These are phyloP conservation scores for Parachaetomium inaequale DNA, from an alignment of 495 filamentous ascomycete genomes.

Conservation along the genomic window DNA sequence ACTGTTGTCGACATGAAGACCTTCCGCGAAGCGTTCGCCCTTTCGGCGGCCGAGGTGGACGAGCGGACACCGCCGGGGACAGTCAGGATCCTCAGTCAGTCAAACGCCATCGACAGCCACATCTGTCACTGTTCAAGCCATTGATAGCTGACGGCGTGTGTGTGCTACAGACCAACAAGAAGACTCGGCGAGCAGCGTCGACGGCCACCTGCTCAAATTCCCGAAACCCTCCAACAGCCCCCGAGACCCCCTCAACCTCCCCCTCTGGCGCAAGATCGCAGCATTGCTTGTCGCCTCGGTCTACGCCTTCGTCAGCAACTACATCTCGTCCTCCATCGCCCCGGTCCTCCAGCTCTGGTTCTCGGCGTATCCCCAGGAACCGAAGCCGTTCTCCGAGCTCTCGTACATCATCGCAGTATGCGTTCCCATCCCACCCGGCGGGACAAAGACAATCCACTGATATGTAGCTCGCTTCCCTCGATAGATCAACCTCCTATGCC, in stretches of 20 bases:
- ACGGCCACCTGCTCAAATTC: background rate
- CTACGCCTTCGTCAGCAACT: slow-evolving; percentile 7
- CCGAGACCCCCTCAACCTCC: slow-evolving; percentile 1
- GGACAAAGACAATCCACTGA: background rate
- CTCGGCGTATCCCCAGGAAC: background rate
- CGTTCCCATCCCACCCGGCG: background rate
- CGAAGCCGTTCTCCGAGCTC: background rate
- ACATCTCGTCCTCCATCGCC: background rate
- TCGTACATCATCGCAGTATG: slow-evolving; percentile 5
- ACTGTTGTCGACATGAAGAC: background rate
- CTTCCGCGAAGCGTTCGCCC: slow-evolving; percentile 4
- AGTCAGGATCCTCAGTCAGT: slow-evolving; percentile 5
- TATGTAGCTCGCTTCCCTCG: background rate
- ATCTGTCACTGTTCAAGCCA: background rate
- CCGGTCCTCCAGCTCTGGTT: slow-evolving; percentile 4
- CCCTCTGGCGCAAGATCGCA: background rate
- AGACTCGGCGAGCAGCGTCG: background rate
- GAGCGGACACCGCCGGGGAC: slow-evolving; percentile 1
- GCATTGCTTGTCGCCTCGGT: background rate
- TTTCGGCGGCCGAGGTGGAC: slow-evolving; percentile 6
- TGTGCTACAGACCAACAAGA: background rate
- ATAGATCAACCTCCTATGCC: background rate
- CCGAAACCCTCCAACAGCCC: slow-evolving; percentile 3
- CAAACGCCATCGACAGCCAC: too few species aligned
- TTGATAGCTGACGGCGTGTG: background rate